Conservation (phyloP, 1,284 basidiomycete genomes). For the Puccinia horiana region DNA sequence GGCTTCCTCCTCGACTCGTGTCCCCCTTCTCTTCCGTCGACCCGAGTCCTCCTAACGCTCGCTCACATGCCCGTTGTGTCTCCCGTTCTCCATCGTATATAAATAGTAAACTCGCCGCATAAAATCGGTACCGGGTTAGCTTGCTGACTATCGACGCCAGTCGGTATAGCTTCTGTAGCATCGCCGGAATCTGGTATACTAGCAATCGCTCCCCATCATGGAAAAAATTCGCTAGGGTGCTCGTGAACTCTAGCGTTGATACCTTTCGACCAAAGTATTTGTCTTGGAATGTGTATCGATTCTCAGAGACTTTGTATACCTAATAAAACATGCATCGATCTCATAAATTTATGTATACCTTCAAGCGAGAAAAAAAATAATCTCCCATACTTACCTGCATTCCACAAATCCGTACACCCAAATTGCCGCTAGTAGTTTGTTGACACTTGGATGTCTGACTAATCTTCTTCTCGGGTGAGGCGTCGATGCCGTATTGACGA, state of each 20-base stretch:
- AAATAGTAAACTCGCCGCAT: slow-evolving; percentile 92
- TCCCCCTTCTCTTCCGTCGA: slow-evolving; percentile 87
- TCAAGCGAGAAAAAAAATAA: not conserved
- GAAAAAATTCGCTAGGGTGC: slow-evolving; percentile 79
- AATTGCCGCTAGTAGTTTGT: slow-evolving; percentile 82
- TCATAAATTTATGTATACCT: not conserved
- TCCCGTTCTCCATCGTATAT: slow-evolving; percentile 93
- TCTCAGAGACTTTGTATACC: slow-evolving; percentile 84
- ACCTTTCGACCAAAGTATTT: slow-evolving; percentile 95
- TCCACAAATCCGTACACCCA: slow-evolving; percentile 92
- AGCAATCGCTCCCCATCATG: slow-evolving; percentile 79
- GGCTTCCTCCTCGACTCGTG: slow-evolving; percentile 78
- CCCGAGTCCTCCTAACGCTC: slow-evolving; percentile 78
- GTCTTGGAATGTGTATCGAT: slow-evolving; percentile 87
- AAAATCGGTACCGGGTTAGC: slow-evolving; percentile 91
- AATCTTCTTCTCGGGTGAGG: slow-evolving; percentile 86
- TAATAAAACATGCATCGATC: slow-evolving; percentile 57
- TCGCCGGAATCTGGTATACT: slow-evolving; percentile 84
- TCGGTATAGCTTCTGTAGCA: slow-evolving; percentile 89
- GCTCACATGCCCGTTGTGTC: slow-evolving; percentile 20
- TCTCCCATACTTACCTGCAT: slow-evolving; percentile 78
- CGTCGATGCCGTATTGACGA: slow-evolving; percentile 95
- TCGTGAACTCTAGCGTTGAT: slow-evolving; percentile 77
- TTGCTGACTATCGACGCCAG: slow-evolving; percentile 85
- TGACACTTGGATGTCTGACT: slow-evolving; percentile 99